Conservation (phyloP, 2,329 filamentous ascomycete genomes). For the Tolypocladium cylindrosporum region DNA sequence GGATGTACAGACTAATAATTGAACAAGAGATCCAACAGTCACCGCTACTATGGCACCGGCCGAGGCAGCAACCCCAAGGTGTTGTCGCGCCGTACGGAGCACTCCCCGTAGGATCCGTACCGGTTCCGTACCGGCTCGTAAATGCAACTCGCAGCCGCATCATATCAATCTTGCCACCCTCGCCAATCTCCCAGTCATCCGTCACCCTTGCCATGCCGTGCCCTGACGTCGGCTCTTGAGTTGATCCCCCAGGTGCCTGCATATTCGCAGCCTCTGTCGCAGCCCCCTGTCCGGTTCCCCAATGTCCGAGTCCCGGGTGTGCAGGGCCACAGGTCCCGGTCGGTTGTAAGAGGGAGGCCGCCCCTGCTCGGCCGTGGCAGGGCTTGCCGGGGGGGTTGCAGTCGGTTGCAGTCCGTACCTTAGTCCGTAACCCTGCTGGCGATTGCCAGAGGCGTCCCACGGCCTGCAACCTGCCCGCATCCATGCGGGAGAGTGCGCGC, state of each 20-base stretch:
- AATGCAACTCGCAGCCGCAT: background rate
- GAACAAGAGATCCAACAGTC: background rate
- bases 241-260: background rate
- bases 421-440: background rate
- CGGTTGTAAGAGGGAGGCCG: background rate
- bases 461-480: background rate
- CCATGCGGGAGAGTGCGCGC: background rate
- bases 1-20: background rate
- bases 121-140: background rate
- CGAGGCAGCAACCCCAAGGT: background rate
- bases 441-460: background rate
- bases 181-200: background rate
- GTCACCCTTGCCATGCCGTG: background rate
- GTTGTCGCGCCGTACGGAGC: background rate
- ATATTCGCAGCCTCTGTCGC: background rate
- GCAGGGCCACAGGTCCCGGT: background rate
- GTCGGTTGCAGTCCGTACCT: background rate
- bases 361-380: background rate
- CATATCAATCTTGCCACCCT: background rate
- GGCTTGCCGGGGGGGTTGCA: background rate
- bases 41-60: background rate
- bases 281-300: slow-evolving; percentile 1
- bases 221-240: background rate
- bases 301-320: background rate
- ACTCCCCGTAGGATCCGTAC: background rate